phyloP scores from a whole-genome alignment of 192 early-diverging fungal genomes.

The Phycomyces blakesleeanus region DNA sequence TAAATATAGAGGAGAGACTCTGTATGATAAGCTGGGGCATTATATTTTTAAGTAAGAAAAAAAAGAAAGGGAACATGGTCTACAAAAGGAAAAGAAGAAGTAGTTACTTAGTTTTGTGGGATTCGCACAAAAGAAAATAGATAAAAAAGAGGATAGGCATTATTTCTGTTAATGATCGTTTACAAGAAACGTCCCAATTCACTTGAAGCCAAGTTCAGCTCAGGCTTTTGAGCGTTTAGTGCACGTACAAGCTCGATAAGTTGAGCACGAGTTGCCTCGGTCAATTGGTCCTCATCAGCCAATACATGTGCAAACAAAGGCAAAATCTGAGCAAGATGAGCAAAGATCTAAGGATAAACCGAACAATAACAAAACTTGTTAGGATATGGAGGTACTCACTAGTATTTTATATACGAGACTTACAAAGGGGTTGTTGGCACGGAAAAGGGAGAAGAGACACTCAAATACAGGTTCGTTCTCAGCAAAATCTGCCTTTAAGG shows the following conservation, averaged over 20 bases:
- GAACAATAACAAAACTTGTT: neutral
- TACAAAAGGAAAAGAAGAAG: too few relatives aligned
- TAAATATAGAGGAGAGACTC: too few relatives aligned
- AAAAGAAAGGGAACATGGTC: too few relatives aligned
- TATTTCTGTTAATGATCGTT: constrained; percentile 1
- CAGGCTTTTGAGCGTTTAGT: constrained; percentile 46
- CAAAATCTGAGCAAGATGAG: constrained; percentile 50
- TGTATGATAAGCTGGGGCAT: too few relatives aligned
- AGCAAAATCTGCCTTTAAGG: constrained; percentile 70
- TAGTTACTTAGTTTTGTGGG: too few relatives aligned
- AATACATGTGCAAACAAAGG: constrained; percentile 55
- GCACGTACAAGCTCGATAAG: constrained; percentile 57
- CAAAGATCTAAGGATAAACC: constrained; percentile 37
- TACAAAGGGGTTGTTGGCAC: constrained; percentile 44
- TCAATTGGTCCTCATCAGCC: constrained; percentile 55
- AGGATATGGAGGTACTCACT: neutral
- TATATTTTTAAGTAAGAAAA: too few relatives aligned
- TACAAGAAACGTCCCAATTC: constrained; percentile 35
- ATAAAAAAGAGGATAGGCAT: constrained; percentile 3
- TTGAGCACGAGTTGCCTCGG: constrained; percentile 47
- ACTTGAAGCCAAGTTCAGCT: constrained; percentile 32
- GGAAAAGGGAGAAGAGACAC: constrained; percentile 63
- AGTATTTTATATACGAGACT: constrained; percentile 11
- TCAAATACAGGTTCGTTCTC: constrained; percentile 78
- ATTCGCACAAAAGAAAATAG: neutral